A percentile compares a stretch with the other conserved stretches of the same genome.
Conservation (phyloP, 352 stramenopile genomes). For the Phytophthora litchii region DNA sequence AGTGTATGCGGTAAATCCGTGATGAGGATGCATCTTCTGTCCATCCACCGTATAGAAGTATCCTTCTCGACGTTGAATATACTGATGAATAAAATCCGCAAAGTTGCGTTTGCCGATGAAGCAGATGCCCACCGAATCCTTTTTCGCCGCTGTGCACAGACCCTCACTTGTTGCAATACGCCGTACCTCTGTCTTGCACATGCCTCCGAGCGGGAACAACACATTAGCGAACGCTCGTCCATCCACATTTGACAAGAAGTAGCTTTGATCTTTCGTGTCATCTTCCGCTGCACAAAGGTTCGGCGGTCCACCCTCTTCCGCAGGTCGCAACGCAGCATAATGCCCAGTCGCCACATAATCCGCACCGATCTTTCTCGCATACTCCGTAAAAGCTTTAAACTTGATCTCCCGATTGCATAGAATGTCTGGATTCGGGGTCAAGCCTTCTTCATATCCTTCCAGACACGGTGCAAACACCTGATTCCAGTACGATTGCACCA, state of each 20-base stretch:
- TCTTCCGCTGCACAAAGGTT: slow-evolving; percentile 89
- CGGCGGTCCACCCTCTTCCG: slow-evolving; percentile 25
- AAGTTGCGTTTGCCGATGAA: slow-evolving; percentile 98
- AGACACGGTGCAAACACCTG: slow-evolving; percentile 97
- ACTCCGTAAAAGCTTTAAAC: slow-evolving; percentile 97
- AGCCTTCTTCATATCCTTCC: slow-evolving; percentile 80
- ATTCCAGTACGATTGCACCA: slow-evolving; percentile 97
- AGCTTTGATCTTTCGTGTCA: slow-evolving; percentile 95
- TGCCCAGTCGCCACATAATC: slow-evolving; percentile 97
- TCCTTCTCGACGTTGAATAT: slow-evolving; percentile 77
- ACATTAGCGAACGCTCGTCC: slow-evolving; percentile 82
- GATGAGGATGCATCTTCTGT: slow-evolving; percentile 67
- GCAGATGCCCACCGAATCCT: slow-evolving; percentile 98
- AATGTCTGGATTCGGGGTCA: slow-evolving; percentile 95
- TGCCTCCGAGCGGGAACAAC: slow-evolving; percentile 94
- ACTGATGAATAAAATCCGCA: slow-evolving; percentile 93
- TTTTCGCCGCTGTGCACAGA: slow-evolving; percentile 92
- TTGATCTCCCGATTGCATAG: slow-evolving; percentile 99
- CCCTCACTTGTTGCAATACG: slow-evolving; percentile 81
- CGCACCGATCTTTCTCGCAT: slow-evolving; percentile 81
- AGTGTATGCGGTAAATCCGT: slow-evolving; percentile 90
- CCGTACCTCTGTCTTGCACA: slow-evolving; percentile 93
- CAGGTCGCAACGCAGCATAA: slow-evolving; percentile 86
- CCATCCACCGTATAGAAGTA: slow-evolving; percentile 84
- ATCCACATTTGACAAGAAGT: slow-evolving; percentile 94